Conservation (phyloP, 129 eudicot species). For the Dittrichia graveolens region DNA sequence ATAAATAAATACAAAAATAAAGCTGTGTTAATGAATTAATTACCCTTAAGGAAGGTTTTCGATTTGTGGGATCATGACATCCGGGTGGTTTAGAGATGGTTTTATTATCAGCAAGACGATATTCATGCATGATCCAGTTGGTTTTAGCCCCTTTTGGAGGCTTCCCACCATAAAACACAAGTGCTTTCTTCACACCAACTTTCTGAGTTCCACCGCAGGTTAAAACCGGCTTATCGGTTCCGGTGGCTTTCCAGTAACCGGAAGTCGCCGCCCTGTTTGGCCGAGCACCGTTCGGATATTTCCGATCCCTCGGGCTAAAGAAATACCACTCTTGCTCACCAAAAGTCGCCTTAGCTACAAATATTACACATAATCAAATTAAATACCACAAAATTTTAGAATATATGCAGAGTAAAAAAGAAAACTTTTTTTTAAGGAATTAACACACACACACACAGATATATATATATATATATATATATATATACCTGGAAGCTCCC, state of each 20-base stretch:
- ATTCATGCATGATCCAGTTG: slow-evolving; percentile 97
- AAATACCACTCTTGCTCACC: slow-evolving; percentile 97
- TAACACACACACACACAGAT: not conserved
- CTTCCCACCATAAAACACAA: slow-evolving; percentile 86
- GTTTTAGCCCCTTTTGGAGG: slow-evolving; percentile 90
- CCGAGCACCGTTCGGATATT: slow-evolving; percentile 90
- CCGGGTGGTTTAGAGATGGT: slow-evolving; percentile 64
- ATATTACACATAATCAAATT: slow-evolving; percentile 1
- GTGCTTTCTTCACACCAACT: slow-evolving; percentile 93
- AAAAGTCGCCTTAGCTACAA: slow-evolving; percentile 76
- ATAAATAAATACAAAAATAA: not conserved
- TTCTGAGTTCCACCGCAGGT: slow-evolving; percentile 76
- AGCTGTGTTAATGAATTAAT: not conserved
- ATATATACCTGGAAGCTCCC: slow-evolving; percentile 82
- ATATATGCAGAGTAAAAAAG: not conserved
- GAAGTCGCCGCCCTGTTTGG: slow-evolving; percentile 92
- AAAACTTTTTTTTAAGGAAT: not conserved
- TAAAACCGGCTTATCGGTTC: slow-evolving; percentile 86
- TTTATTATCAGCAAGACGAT: slow-evolving; percentile 70
- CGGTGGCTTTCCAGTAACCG: slow-evolving; percentile 93
- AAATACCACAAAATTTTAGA: not conserved
- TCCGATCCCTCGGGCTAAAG: slow-evolving; percentile 87
- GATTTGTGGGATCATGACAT: slow-evolving; percentile 46
- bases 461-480: not conserved
- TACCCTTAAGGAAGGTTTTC: slow-evolving; percentile 78